These are phyloP conservation scores for Tricholoma saponaceum DNA, from an alignment of 768 basidiomycete genomes.

Conservation along the genomic window DNA sequence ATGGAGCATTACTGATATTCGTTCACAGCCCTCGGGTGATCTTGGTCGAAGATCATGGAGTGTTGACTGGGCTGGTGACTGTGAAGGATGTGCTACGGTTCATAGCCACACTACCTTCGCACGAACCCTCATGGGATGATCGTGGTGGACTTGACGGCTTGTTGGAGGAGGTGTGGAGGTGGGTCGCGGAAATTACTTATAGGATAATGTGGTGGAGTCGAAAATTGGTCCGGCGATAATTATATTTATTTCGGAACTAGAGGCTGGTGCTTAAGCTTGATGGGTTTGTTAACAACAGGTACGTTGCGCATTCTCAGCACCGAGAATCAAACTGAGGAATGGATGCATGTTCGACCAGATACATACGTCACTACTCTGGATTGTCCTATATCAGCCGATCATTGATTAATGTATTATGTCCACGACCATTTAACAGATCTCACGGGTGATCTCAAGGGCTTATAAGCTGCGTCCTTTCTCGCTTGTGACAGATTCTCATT, in stretches of 20 bases:
- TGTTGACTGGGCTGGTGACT: conserved; percentile 81
- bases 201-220: conserved; percentile 34
- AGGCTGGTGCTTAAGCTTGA: not conserved
- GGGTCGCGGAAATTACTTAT: conserved; percentile 37
- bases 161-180: conserved; percentile 58
- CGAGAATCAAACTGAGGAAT: not conserved
- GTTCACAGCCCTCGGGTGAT: conserved; percentile 85
- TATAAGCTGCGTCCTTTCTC: not conserved
- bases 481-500: not conserved
- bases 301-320: not conserved
- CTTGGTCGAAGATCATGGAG: conserved; percentile 84
- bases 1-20: not conserved
- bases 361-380: not conserved
- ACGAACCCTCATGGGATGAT: conserved; percentile 55
- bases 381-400: not conserved
- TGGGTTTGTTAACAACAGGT: not conserved
- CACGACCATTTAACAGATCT: not conserved
- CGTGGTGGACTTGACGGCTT: conserved; percentile 62
- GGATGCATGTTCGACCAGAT: not conserved
- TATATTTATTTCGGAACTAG: not conserved
- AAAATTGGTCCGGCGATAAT: conserved; percentile 32
- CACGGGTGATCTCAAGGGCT: not conserved
- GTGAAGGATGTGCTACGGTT: conserved; percentile 95
- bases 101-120: conserved; percentile 56
- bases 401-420: not conserved